These are phyloP conservation scores for Neurospora tetrasperma DNA, from an alignment of 495 filamentous ascomycete genomes.

Conservation along the genomic window DNA sequence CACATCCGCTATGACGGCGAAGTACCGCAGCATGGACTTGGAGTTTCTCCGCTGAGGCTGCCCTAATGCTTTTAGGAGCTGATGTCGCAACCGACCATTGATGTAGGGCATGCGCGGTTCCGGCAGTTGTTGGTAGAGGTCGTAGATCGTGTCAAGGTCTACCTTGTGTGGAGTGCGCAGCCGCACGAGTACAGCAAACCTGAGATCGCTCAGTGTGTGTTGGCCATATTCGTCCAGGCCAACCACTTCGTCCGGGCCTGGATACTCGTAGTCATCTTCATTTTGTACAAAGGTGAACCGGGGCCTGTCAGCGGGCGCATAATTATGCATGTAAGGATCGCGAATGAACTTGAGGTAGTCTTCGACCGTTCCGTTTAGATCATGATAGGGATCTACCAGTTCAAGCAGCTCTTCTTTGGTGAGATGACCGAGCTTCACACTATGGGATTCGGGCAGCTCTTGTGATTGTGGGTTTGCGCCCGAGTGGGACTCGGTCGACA, in stretches of 20 bases:
- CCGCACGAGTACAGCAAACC: slow-evolving; percentile 20
- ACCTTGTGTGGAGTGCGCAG: slow-evolving; percentile 21
- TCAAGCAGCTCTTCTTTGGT: slow-evolving; percentile 35
- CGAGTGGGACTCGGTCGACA: neutral
- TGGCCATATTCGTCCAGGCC: slow-evolving; percentile 12
- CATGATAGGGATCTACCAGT: slow-evolving; percentile 38
- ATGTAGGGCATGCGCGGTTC: slow-evolving; percentile 60
- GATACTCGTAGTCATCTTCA: slow-evolving; percentile 34
- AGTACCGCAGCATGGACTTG: slow-evolving; percentile 64
- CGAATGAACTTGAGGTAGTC: slow-evolving; percentile 34
- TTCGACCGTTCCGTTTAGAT: slow-evolving; percentile 29
- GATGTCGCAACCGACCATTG: slow-evolving; percentile 43
- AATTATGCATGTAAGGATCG: slow-evolving; percentile 39
- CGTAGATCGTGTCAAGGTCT: slow-evolving; percentile 32
- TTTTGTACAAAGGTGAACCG: slow-evolving; percentile 34
- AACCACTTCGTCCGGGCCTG: slow-evolving; percentile 26
- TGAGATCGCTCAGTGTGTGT: slow-evolving; percentile 22
- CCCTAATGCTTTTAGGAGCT: slow-evolving; percentile 59
- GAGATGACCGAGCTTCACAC: slow-evolving; percentile 1
- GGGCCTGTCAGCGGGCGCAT: slow-evolving; percentile 33
- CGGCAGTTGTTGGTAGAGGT: slow-evolving; percentile 32
- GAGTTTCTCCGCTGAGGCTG: slow-evolving; percentile 46
- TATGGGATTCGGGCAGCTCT: neutral
- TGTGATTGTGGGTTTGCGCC: neutral
- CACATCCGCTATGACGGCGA: slow-evolving; percentile 76